Conservation (phyloP, 2,329 filamentous ascomycete genomes). For the Pseudogymnoascus verrucosus region DNA sequence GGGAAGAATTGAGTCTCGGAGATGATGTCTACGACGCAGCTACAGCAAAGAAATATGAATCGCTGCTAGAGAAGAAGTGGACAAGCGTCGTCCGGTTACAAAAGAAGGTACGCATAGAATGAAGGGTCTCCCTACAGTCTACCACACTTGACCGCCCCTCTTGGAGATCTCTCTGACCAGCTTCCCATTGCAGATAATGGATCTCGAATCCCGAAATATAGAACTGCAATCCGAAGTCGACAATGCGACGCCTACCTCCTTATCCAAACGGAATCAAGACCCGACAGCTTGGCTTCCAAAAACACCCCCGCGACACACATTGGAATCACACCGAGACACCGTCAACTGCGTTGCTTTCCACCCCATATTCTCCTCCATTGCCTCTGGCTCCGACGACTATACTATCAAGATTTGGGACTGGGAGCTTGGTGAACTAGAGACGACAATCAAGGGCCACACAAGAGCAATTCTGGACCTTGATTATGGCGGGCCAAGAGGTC, state of each 20-base stretch:
- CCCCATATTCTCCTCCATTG: slow-evolving; percentile 81
- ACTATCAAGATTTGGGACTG: slow-evolving; percentile 98
- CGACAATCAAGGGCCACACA: slow-evolving; percentile 87
- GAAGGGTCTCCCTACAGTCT: neutral
- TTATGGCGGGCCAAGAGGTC: slow-evolving; percentile 76
- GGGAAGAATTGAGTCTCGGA: slow-evolving; percentile 67
- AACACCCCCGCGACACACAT: slow-evolving; percentile 68
- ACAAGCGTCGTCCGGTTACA: slow-evolving; percentile 89
- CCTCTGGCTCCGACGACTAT: slow-evolving; percentile 83
- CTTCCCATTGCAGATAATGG: slow-evolving; percentile 67
- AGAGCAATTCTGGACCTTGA: slow-evolving; percentile 83
- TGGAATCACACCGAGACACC: slow-evolving; percentile 73
- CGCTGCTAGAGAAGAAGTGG: slow-evolving; percentile 95
- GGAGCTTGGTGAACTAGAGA: slow-evolving; percentile 84
- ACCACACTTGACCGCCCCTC: neutral
- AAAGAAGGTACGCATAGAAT: slow-evolving; percentile 63
- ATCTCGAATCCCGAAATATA: slow-evolving; percentile 70
- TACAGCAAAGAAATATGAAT: slow-evolving; percentile 90
- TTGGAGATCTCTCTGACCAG: neutral
- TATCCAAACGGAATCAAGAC: slow-evolving; percentile 74
- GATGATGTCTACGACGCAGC: slow-evolving; percentile 65
- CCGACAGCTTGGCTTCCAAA: slow-evolving; percentile 81
- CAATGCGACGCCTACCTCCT: slow-evolving; percentile 65
- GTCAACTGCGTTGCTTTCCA: slow-evolving; percentile 90
- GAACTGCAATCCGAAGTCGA: slow-evolving; percentile 77